phyloP scores from a whole-genome alignment of 495 filamentous ascomycete species.

The Aspergillus conjunctus region DNA sequence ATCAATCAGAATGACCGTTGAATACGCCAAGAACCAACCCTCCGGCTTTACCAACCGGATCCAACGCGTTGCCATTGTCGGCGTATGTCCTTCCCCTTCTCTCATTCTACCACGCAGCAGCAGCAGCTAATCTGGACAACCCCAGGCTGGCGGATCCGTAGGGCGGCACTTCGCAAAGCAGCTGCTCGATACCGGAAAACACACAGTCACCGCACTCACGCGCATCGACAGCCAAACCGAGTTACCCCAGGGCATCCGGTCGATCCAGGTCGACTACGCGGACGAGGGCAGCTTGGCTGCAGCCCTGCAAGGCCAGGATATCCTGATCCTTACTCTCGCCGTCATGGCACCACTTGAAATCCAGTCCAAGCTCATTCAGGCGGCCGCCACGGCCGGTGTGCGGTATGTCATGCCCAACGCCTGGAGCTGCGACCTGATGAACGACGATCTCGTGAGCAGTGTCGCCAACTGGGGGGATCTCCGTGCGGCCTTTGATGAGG shows the following conservation, averaged over 20 bases:
- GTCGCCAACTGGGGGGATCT: constrained; percentile 20
- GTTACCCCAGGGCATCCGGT: constrained; percentile 46
- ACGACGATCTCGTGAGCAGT: constrained; percentile 42
- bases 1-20: not conserved
- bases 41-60: constrained; percentile 37
- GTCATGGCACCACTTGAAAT: constrained; percentile 40
- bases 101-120: not conserved
- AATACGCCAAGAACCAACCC: constrained; percentile 28
- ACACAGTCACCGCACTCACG: constrained; percentile 56
- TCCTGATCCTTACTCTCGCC: constrained; percentile 62
- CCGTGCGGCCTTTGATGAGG: constrained; percentile 24
- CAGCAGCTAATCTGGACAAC: too few species aligned
- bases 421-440: constrained; percentile 45
- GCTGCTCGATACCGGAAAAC: constrained; percentile 52
- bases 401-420: constrained; percentile 64
- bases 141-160: constrained; percentile 58
- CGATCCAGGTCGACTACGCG: constrained; percentile 51
- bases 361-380: constrained; percentile 54
- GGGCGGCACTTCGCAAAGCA: constrained; percentile 56
- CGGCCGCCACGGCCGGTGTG: constrained; percentile 63
- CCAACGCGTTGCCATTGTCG: constrained; percentile 29
- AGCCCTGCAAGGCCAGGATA: constrained; percentile 54
- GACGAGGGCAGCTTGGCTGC: constrained; percentile 43
- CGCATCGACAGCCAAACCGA: constrained; percentile 43
- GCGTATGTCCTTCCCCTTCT: constrained; percentile 27